Evolutionary conservation across 768 basidiomycete genomes (phyloP), one percentile per base, ranked within the genome.

Genomic region (Rhizopogon sp.): DNA sequence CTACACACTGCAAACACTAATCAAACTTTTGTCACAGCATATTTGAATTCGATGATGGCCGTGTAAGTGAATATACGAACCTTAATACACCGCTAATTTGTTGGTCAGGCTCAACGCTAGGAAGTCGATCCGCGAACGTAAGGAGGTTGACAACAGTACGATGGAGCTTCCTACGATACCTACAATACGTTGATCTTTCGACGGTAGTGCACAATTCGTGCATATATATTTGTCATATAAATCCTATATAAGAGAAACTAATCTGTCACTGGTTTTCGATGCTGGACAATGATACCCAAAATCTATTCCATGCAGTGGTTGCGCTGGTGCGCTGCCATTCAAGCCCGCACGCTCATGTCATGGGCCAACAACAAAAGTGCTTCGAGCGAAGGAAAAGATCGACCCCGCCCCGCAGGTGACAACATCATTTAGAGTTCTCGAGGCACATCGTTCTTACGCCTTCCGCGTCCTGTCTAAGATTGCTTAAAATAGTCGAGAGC

Each of bases 1-100:
- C 1, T 13, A 35, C 25, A 29, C n/a, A 14, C 53, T 13, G 37
- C 17, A 25, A 29, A 16, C 20, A 33, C 54, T 2, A 52, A 13
- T 4, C 9, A 25, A 25, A 25, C 13, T 6, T 13, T 6, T 39
- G 10, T 33, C 9, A 22, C 40, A 66, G 66, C 57, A 28, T 66
- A 62, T 14, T 11, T 43, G 25, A 68, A 66, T 29, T 68, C 62
- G n/a, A 62, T 64, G 58, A 41, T 68, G 8, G 43, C 60, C 11
- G 62, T 66, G 66, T 66, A 45, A 57, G 65, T 29, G 6, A 29
- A 17, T n/a, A 8, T 17, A 8, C 5, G 9, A 31, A 20, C 11
- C 13, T 2, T 7, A 35, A 17, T 47, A 20, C 33, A 20, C 20
- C 9, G 4, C 6, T 14, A 17, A 17, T 14, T 35, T 33, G 14